Evolutionary conservation across 768 basidiomycete species (phyloP), one percentile per base, ranked within the genome.

Genomic region (Boletus bicolor): DNA sequence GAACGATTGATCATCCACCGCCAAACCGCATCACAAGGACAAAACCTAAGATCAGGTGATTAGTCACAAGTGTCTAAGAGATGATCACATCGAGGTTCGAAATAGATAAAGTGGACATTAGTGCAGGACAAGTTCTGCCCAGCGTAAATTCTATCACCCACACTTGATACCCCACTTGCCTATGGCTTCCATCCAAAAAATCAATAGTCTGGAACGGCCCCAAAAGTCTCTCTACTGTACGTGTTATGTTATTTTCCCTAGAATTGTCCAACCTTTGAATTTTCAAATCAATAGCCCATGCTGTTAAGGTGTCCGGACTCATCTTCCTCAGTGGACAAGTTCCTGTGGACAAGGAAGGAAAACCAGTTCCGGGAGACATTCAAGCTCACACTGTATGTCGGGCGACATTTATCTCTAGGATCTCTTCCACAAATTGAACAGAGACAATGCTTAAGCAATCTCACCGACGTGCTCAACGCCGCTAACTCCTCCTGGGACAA

Each of bases 311-410:
- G 12, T 77, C 80, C 2, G 82, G 83, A 7, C 66, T 85, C 46
- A 78, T 84, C 56, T 86, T 84, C 66, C 71, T 84, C 39, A 85
- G 82, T 56, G 85, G 83, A 5, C 82, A 84, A 65, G 79, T 77
- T 7, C 84, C 84, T 1, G 75, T 77, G 12, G 79, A 78, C 59
- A 71, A 65, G 51, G 66, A 75, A 39, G 82, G 80, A 15, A 73
- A 75, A 15, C 60, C 82, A n/a, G 78, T 84, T 14, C 64, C 64
- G 26, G 83, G 83, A n/a, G 82, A 79, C 7, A 77, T 86, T 55
- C 63, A 80, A 64, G 84, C 80, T 59, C 83, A 85, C 65, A 83
- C 83, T 14, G 84, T 82, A 65, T 34, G 76, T 65, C 14, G 34
- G 17, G 26, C n/a, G 44, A 36, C 19, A 26, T 30, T 49, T 34